These are phyloP conservation scores for Andalucia godoyi DNA, from an alignment of 78 protist genomes.

Conservation along the genomic window DNA sequence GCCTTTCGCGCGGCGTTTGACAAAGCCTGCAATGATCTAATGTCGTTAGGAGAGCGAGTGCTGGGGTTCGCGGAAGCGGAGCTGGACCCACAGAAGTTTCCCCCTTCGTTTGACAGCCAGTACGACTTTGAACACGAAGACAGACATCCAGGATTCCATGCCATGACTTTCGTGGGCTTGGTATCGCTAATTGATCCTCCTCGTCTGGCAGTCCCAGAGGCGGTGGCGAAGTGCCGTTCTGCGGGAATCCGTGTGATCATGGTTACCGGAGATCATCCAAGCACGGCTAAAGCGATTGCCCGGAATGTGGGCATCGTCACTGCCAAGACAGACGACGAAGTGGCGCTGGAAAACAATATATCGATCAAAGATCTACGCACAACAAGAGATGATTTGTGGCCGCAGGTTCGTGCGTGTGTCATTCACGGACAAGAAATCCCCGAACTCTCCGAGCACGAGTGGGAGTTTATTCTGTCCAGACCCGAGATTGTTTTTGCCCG, in stretches of 20 bases:
- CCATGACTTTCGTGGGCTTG: constrained; percentile 72
- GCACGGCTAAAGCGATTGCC: constrained; percentile 92
- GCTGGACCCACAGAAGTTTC: not conserved
- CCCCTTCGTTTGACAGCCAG: not conserved
- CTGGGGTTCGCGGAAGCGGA: constrained; percentile 30
- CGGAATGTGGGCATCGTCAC: constrained; percentile 33
- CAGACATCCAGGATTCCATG: constrained; percentile 14
- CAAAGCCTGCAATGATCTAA: not conserved
- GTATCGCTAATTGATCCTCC: constrained; percentile 94
- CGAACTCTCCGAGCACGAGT: not conserved
- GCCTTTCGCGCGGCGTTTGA: no score
- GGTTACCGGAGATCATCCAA: constrained; percentile 97
- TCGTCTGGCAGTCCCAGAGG: constrained; percentile 66
- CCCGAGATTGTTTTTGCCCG: constrained; percentile 75
- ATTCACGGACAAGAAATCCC: no score
- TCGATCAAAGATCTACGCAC: no score
- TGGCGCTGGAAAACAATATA: no score
- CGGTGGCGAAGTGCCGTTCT: constrained; percentile 54
- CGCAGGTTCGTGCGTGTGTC: no score
- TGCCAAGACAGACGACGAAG: constrained; percentile 23
- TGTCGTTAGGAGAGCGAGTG: constrained; percentile 56
- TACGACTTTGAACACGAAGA: constrained; percentile 9
- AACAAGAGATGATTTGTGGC: no score
- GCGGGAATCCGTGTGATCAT: constrained; percentile 82
- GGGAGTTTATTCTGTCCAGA: not conserved